phyloP scores from a whole-genome alignment of 371 early-diverging fungal species.

The Choanephora cucurbitarum region DNA sequence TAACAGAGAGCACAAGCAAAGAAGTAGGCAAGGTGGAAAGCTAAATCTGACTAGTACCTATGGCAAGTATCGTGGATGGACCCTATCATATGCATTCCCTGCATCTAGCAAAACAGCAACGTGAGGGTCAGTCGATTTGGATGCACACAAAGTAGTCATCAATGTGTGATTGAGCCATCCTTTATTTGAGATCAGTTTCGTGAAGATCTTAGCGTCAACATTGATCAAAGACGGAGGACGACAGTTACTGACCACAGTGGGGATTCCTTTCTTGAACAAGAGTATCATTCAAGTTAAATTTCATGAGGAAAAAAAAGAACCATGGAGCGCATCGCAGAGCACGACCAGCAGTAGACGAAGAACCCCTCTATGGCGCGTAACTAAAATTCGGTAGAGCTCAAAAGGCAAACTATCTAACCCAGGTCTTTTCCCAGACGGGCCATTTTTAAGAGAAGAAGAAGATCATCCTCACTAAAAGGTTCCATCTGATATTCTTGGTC shows the following conservation, averaged over 20 bases:
- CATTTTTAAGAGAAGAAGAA: no score
- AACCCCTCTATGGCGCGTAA: no score
- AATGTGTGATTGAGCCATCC: not conserved
- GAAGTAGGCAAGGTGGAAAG: conserved; percentile 1
- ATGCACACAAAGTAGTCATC: no score
- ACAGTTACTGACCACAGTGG: conserved; percentile 16
- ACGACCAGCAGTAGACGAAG: no score
- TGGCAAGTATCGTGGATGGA: conserved; percentile 21
- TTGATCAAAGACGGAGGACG: conserved; percentile 19
- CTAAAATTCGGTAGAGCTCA: no score
- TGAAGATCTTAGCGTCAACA: conserved; percentile 10
- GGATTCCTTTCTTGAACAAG: conserved; percentile 23
- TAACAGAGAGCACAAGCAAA: not conserved
- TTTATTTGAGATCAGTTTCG: conserved; percentile 10
- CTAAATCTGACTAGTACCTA: not conserved
- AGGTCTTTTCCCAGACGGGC: no score
- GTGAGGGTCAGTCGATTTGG: not conserved
- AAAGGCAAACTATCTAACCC: no score
- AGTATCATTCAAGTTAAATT: conserved; percentile 2
- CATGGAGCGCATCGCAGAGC: no score
- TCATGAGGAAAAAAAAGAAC: not conserved
- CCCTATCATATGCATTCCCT: no score
- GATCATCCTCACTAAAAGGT: no score
- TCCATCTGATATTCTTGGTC: no score
- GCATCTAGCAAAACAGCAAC: conserved; percentile 12